A percentile compares a stretch with the other conserved stretches of the same genome.
These are phyloP conservation scores for Nemophila menziesii DNA, from an alignment of 257 asterid genomes.

Conservation along the genomic window DNA sequence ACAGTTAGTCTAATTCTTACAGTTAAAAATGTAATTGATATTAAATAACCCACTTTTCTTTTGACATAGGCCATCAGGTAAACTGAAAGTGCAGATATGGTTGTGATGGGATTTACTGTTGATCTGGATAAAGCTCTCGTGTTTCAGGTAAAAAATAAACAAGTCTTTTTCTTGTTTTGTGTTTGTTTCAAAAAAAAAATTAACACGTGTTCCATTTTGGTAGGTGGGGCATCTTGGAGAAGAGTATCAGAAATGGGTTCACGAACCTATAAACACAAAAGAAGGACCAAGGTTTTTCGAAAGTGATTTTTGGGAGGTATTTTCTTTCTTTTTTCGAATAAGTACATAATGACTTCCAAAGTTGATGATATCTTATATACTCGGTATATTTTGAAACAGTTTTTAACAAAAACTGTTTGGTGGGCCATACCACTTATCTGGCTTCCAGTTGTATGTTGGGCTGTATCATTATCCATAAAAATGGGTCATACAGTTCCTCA, in stretches of 20 bases:
- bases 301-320: constrained; percentile 79
- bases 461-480: constrained; percentile 25
- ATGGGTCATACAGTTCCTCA: constrained; percentile 39
- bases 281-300: constrained; percentile 85
- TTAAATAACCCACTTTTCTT: not conserved
- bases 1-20: not conserved
- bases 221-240: constrained; percentile 97
- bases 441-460: constrained; percentile 73
- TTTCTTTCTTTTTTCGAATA: not conserved
- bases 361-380: constrained; percentile 5
- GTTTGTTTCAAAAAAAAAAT: too few relatives aligned
- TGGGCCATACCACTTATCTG: constrained; percentile 75
- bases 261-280: constrained; percentile 80
- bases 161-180: not conserved
- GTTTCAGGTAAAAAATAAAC: constrained; percentile 43
- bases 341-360: not conserved
- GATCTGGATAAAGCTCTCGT: constrained; percentile 80
- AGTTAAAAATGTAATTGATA: not conserved
- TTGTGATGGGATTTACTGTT: constrained; percentile 46
- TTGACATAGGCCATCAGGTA: constrained; percentile 5
- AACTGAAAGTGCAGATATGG: constrained; percentile 48
- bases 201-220: too few relatives aligned
- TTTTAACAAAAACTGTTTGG: constrained; percentile 63
- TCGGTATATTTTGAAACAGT: constrained; percentile 32
- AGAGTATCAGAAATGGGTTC: constrained; percentile 88